Base-by-base conservation (phyloP, 2,329 filamentous ascomycete species). In the Diaporthe aspalathi region DNA sequence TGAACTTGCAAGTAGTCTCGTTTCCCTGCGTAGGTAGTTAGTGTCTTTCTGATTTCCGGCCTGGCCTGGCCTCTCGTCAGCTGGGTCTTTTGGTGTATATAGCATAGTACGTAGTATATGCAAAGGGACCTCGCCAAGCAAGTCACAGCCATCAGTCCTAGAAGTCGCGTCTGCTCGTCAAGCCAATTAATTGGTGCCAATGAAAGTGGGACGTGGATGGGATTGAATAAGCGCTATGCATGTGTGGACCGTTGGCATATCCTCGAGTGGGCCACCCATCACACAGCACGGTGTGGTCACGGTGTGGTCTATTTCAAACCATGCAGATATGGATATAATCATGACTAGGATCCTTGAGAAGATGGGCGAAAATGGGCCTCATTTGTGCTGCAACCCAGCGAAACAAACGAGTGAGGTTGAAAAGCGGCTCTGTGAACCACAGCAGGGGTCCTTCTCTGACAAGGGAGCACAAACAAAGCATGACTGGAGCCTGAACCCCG, bases 361-460 rank as follows among this genome's bases (percentile, higher is more conserved):
- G 43, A 49, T 43, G 29, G 70, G 16, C 27, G n/a, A n/a, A 14
- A 24, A 63, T n/a, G 24, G 57, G 20, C 9, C 27, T 22, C n/a
- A 17, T 35, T 63, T 65, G 74, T 29, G 43, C 43, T 20, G 57
- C 24, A 32, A 11, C 12, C 35, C 17, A 22, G 57, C 43, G 40
- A 49, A 63, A 27, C 43, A 32, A 14, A 49, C 12, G 45, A 49
- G 40, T 63, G 43, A 63, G 45, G 60, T 63, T 63, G 40, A 49
- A 35, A 35, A 35, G 60, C 60, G 43, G 60, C 60, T 63, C 60
- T 50, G 20, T 63, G 60, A 49, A 22, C 12, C 43, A 49, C 60
- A 49, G 40, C 57, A 47, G 24, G 57, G 57, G 43, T 63, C 17
- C 27, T 35, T 63, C 43, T 49, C 1, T 24, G 22, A 20, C 2